A percentile compares a stretch with the other conserved stretches of the same genome.
These are phyloP conservation scores for Bruguiera gymnorhiza DNA, from an alignment of 345 rosid genomes.

Conservation along the genomic window DNA sequence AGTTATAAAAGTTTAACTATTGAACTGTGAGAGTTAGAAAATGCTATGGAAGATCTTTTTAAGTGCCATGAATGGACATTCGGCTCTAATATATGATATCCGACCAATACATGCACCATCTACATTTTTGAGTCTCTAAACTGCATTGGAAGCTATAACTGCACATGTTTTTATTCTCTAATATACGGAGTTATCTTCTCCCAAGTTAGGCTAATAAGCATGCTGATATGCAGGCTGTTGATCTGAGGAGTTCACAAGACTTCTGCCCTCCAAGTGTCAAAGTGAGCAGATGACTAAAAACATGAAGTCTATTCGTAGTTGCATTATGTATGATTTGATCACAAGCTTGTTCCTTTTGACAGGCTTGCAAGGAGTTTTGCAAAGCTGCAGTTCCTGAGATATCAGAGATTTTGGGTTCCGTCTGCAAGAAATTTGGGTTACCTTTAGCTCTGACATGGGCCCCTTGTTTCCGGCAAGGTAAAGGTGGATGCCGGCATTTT, in stretches of 20 bases:
- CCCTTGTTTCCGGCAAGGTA: constrained; percentile 55
- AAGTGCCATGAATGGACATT: neutral
- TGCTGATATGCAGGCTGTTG: constrained; percentile 61
- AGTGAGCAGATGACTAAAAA: constrained; percentile 35
- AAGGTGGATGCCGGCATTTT: constrained; percentile 66
- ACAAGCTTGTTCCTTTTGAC: constrained; percentile 30
- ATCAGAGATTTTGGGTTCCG: constrained; percentile 47
- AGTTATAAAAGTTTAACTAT: neutral
- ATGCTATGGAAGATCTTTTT: neutral
- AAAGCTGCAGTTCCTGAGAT: constrained; percentile 54
- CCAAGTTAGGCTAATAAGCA: constrained; percentile 20
- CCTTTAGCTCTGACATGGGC: constrained; percentile 92
- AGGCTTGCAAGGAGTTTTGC: constrained; percentile 53
- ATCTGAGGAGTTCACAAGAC: constrained; percentile 64
- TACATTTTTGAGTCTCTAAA: neutral
- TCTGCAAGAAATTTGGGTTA: constrained; percentile 53
- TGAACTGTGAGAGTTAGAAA: constrained; percentile 3
- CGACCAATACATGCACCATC: neutral
- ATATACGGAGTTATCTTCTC: neutral
- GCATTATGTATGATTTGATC: constrained; percentile 22
- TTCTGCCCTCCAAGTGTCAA: constrained; percentile 43
- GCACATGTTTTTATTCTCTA: too few relatives aligned
- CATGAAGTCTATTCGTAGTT: constrained; percentile 5
- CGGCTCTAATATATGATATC: neutral
- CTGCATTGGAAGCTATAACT: too few relatives aligned